Conservation (phyloP, 164 flowering plant genomes). For the Magnolia kwangsiensis region DNA sequence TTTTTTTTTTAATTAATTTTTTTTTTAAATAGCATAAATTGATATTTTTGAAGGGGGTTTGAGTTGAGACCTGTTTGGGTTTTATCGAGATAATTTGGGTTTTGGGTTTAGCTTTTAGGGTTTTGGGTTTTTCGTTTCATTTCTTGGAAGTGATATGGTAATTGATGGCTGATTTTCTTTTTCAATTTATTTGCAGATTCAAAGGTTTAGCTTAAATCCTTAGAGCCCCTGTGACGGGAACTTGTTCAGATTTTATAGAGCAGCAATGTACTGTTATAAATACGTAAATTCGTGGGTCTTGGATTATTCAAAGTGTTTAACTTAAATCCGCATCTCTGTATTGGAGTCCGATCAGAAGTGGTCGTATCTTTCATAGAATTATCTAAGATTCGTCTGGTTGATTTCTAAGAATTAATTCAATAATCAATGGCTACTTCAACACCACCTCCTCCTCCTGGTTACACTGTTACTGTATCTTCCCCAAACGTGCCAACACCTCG, state of each 20-base stretch:
- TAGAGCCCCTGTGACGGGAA: background rate
- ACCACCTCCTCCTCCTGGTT: slow-evolving; percentile 17
- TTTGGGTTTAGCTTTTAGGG: background rate
- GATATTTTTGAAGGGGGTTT: background rate
- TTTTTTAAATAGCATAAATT: background rate
- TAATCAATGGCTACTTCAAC: slow-evolving; percentile 48
- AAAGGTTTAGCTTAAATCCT: background rate
- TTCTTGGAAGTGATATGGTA: background rate
- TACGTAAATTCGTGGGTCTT: background rate
- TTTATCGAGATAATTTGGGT: background rate
- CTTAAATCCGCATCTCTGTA: background rate
- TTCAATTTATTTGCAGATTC: background rate
- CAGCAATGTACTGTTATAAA: background rate
- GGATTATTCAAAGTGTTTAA: background rate
- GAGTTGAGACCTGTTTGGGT: background rate
- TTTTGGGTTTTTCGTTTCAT: background rate
- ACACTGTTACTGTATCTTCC: background rate
- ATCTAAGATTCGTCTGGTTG: background rate
- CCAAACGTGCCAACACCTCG: slow-evolving; percentile 35
- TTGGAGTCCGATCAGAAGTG: too few species aligned
- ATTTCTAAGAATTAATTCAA: background rate
- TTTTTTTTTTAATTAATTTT: background rate
- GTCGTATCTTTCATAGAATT: background rate
- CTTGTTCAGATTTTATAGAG: background rate
- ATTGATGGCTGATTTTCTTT: background rate